Conservation (phyloP, 257 asterid genomes). For the Ballota nigra region DNA sequence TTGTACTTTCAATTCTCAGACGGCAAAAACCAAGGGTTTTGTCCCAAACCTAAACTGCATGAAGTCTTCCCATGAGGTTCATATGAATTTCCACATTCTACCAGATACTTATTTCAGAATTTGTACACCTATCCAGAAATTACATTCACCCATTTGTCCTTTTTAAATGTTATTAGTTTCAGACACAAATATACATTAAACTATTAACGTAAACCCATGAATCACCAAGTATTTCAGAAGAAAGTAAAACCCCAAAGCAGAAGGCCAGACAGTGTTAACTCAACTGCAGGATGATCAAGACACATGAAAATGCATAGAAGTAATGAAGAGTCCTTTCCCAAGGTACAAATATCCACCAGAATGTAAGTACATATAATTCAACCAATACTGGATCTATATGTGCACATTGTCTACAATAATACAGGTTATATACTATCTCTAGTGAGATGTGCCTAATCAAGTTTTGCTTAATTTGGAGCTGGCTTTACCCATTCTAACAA, state of each 20-base stretch:
- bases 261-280: neutral
- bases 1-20: neutral
- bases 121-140: neutral
- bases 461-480: neutral
- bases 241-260: neutral
- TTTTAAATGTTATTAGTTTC: neutral
- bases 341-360: neutral
- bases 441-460: neutral
- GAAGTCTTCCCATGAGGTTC: neutral
- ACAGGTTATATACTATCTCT: neutral
- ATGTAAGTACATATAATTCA: neutral
- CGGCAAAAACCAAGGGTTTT: neutral
- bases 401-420: neutral
- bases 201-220: neutral
- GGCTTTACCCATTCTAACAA: neutral
- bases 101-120: neutral
- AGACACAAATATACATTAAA: neutral
- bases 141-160: neutral
- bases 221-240: neutral
- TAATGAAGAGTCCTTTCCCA: constrained; percentile 3
- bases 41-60: constrained; percentile 6
- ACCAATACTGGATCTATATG: constrained; percentile 6
- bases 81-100: neutral
- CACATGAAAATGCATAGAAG: neutral
- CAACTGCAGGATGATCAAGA: neutral